A percentile compares a stretch with the other conserved stretches of the same genome.
Conservation (phyloP, 1,284 basidiomycete species). For the Microbotryum silenes-acaulis region DNA sequence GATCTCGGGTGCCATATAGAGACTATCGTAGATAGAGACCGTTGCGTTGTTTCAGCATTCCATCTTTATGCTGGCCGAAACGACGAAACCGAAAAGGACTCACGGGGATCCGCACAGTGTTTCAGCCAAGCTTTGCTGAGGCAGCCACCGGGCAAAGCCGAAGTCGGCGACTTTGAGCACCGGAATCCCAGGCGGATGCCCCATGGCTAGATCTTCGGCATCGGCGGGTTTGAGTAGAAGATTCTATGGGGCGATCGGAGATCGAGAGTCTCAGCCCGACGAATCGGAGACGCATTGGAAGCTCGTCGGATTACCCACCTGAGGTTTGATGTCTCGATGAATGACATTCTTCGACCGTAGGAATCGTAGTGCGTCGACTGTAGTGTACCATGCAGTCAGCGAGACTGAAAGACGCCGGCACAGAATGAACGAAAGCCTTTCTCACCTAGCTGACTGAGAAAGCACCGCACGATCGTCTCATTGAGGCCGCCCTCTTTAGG, state of each 20-base stretch:
- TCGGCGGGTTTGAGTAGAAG: constrained; percentile 78
- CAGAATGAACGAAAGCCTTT: not conserved
- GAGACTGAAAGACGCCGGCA: not conserved
- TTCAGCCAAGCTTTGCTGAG: constrained; percentile 88
- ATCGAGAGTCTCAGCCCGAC: not conserved
- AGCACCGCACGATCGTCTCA: constrained; percentile 83
- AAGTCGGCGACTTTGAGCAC: constrained; percentile 97
- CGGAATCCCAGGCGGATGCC: constrained; percentile 84
- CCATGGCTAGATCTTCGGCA: constrained; percentile 65
- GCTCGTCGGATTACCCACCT: constrained; percentile 47
- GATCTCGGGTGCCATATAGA: constrained; percentile 99
- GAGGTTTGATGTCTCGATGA: constrained; percentile 95
- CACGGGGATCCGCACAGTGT: constrained; percentile 95
- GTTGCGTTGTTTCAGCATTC: no score
- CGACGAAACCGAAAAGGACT: constrained; percentile 39
- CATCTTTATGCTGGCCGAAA: not conserved
- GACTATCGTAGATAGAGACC: constrained; percentile 43
- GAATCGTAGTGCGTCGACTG: constrained; percentile 87
- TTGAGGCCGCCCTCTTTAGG: constrained; percentile 83
- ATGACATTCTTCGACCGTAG: constrained; percentile 82
- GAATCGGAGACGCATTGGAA: not conserved
- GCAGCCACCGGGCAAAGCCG: constrained; percentile 88
- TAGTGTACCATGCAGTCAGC: constrained; percentile 7
- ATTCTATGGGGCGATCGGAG: constrained; percentile 51
- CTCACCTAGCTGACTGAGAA: constrained; percentile 82